phyloP scores from a whole-genome alignment of 176 grass and related monocot species.

The sorghum (Sorghum bicolor) region DNA sequence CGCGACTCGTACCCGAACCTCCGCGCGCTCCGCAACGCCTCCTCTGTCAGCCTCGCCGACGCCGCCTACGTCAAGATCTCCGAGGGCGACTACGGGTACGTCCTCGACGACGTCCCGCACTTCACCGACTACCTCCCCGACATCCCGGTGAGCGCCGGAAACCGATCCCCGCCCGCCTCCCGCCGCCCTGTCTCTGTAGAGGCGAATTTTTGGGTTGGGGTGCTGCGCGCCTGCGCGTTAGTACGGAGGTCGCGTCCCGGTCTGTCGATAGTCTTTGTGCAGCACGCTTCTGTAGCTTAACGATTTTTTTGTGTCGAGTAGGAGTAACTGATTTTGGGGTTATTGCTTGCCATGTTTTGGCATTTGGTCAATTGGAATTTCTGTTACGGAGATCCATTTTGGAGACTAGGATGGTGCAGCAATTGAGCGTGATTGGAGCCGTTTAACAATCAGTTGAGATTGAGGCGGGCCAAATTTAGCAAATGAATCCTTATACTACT shows the following conservation, averaged over 20 bases:
- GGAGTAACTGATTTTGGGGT: not conserved
- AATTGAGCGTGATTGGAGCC: not conserved
- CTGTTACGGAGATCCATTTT: not conserved
- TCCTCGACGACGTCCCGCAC: slow-evolving; percentile 92
- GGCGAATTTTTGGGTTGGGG: not conserved
- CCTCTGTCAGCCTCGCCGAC: slow-evolving; percentile 46
- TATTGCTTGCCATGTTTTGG: not conserved
- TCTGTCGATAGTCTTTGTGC: not conserved
- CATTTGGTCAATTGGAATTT: not conserved
- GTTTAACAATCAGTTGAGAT: not conserved
- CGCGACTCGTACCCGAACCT: slow-evolving; percentile 89
- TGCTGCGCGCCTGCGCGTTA: not conserved
- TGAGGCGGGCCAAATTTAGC: not conserved
- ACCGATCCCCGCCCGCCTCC: not conserved
- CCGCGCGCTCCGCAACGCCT: slow-evolving; percentile 50
- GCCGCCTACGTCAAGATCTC: slow-evolving; percentile 60
- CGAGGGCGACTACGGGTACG: slow-evolving; percentile 66
- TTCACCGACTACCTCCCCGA: slow-evolving; percentile 82
- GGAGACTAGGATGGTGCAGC: not conserved
- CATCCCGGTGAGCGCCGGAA: slow-evolving; percentile 47
- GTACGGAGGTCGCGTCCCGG: not conserved
- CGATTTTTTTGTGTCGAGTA: not conserved
- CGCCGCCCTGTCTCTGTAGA: not conserved
- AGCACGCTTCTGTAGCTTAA: not conserved
- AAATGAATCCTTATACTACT: not conserved